These are phyloP conservation scores for Thraustochytrium sp. DNA, from an alignment of 352 stramenopile genomes.

Conservation along the genomic window DNA sequence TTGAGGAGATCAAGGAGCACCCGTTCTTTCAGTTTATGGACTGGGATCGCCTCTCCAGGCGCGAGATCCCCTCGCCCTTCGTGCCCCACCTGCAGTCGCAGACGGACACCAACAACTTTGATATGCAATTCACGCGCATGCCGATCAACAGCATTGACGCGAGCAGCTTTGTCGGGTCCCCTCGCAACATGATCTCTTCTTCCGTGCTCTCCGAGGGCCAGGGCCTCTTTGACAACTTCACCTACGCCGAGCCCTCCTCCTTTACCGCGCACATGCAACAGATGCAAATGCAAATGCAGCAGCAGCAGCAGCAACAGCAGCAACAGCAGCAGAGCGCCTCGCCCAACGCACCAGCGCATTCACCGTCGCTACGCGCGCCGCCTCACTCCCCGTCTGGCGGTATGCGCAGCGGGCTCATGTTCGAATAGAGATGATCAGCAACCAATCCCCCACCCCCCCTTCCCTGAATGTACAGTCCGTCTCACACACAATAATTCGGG, in stretches of 20 bases:
- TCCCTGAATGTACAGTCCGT: too few species aligned
- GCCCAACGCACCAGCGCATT: too few species aligned
- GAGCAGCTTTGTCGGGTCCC: not conserved
- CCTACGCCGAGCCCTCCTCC: not conserved
- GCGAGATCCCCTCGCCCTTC: slow-evolving; percentile 27
- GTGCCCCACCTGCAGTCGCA: slow-evolving; percentile 4
- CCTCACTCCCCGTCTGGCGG: too few species aligned
- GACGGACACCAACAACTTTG: slow-evolving; percentile 40
- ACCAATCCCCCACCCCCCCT: too few species aligned
- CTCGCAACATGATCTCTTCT: not conserved
- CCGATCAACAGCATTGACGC: slow-evolving; percentile 34
- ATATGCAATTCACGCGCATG: slow-evolving; percentile 29
- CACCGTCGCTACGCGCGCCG: too few species aligned
- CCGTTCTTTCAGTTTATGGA: slow-evolving; percentile 83
- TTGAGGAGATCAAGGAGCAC: slow-evolving; percentile 79
- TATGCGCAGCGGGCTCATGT: too few species aligned
- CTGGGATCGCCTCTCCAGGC: slow-evolving; percentile 67
- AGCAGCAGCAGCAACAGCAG: too few species aligned
- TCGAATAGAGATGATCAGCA: too few species aligned
- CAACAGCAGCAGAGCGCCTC: too few species aligned
- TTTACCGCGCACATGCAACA: slow-evolving; percentile 3
- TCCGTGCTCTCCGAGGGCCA: not conserved
- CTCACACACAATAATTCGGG: too few species aligned
- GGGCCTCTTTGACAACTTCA: slow-evolving; percentile 33
- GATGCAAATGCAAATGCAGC: too few species aligned